These are phyloP conservation scores for Botrytis squamosa DNA, from an alignment of 2,329 filamentous ascomycete genomes.

Conservation along the genomic window DNA sequence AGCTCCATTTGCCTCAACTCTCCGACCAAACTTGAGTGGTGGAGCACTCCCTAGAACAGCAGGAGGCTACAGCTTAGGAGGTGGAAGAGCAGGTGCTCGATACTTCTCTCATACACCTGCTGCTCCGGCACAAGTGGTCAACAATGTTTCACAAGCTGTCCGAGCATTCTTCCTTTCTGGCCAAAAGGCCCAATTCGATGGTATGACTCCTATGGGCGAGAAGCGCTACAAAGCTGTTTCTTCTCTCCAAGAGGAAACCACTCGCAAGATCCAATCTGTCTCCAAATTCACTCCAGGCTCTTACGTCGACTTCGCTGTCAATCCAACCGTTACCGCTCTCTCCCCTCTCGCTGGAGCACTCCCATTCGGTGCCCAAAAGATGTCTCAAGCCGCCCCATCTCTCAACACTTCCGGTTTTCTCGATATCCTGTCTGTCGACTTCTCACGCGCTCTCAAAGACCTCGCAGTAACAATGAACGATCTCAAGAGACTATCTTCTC, in stretches of 20 bases:
- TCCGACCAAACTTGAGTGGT: constrained; percentile 89
- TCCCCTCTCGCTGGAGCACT: constrained; percentile 64
- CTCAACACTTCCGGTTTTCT: constrained; percentile 82
- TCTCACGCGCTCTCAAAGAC: constrained; percentile 82
- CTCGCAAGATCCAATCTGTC: constrained; percentile 62
- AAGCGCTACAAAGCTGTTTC: constrained; percentile 79
- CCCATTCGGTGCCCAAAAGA: constrained; percentile 42
- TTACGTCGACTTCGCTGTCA: constrained; percentile 83
- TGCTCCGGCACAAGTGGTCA: constrained; percentile 82
- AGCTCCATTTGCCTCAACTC: constrained; percentile 81
- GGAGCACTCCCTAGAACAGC: constrained; percentile 81
- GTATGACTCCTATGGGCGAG: constrained; percentile 69
- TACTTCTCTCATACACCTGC: constrained; percentile 90
- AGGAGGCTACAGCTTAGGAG: constrained; percentile 81
- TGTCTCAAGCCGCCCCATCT: constrained; percentile 51
- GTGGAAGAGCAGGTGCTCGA: constrained; percentile 67
- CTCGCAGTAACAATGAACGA: constrained; percentile 77
- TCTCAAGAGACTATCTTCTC: constrained; percentile 68
- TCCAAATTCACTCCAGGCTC: constrained; percentile 65
- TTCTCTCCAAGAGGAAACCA: constrained; percentile 68
- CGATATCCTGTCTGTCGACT: constrained; percentile 82
- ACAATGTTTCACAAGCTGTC: constrained; percentile 92
- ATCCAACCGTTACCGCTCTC: constrained; percentile 86
- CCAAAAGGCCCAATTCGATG: constrained; percentile 84
- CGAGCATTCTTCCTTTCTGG: constrained; percentile 91